Evolutionary conservation across 2,329 filamentous ascomycete genomes (phyloP).

Genomic region (Penicillium sp.): DNA sequence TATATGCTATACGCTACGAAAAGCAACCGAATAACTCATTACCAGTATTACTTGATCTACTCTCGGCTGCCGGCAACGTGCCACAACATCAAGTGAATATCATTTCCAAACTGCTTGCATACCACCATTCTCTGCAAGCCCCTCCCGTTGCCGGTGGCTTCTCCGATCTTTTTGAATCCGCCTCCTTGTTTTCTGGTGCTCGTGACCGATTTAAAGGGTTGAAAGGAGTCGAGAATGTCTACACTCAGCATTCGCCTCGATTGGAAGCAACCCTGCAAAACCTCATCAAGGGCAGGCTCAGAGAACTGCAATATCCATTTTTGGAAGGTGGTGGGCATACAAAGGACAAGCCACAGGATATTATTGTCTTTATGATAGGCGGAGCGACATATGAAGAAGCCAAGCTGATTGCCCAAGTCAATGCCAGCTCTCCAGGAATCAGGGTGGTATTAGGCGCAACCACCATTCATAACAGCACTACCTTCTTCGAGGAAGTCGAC

Average conservation of each 20-base stretch:
- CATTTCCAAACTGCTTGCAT: slow-evolving; percentile 76
- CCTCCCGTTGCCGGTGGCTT: slow-evolving; percentile 73
- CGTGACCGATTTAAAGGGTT: slow-evolving; percentile 86
- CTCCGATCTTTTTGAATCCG: slow-evolving; percentile 85
- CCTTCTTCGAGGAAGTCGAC: slow-evolving; percentile 87
- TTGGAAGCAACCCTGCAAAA: slow-evolving; percentile 86
- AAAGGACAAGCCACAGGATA: slow-evolving; percentile 92
- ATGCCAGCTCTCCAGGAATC: slow-evolving; percentile 82
- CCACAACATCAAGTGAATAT: slow-evolving; percentile 70
- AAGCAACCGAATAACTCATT: slow-evolving; percentile 80
- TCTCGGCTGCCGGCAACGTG: slow-evolving; percentile 78
- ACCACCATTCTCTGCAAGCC: slow-evolving; percentile 81
- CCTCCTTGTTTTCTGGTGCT: slow-evolving; percentile 85
- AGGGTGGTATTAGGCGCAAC: slow-evolving; percentile 88
- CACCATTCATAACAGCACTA: slow-evolving; percentile 77
- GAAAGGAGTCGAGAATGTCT: slow-evolving; percentile 97
- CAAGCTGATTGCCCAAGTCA: slow-evolving; percentile 91
- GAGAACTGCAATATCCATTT: slow-evolving; percentile 87
- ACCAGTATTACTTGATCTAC: slow-evolving; percentile 78
- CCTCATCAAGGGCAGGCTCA: slow-evolving; percentile 84
- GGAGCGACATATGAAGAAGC: slow-evolving; percentile 96
- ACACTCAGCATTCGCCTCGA: slow-evolving; percentile 91
- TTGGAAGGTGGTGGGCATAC: slow-evolving; percentile 83
- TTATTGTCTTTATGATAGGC: slow-evolving; percentile 90
- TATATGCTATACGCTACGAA: slow-evolving; percentile 92